Evolutionary conservation across 768 basidiomycete species (phyloP), one percentile per base, ranked within the genome.

Genomic region (Nidularia sp.): DNA sequence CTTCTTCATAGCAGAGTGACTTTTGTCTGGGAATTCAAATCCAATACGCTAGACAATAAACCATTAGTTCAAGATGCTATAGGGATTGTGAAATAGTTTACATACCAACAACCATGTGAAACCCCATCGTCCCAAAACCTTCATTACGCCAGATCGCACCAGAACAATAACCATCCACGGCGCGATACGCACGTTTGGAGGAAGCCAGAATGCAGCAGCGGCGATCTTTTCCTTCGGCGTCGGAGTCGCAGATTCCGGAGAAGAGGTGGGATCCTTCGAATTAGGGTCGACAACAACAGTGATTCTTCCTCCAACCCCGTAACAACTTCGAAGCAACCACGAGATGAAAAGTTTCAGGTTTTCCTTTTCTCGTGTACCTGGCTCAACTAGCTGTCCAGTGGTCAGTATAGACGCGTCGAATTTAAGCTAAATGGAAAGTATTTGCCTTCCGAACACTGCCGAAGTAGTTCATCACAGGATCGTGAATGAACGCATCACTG

Each of bases 401-500:
- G 9, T 50, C 9, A 41, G 12, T 34, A 18, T 29, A 8, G 25
- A 10, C 13, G 15, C 47, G 51, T 41, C 45, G 34, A 18, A 51
- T 32, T 5, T 36, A 6, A 39, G 43, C 8, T 32, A 22, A 3
- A 46, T 15, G 8, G 45, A 12, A 12, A 36, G 8, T 3, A 54
- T 60, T 8, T 45, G 66, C 66, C 56, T 65, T 54, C 13, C 54
- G 52, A 35, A 65, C 53, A 36, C 53, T 56, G 1, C 60, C 65
- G 47, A 66, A 63, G 55, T 63, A 70, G 36, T 64, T 62, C 45
- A 62, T 60, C 4, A 62, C 60, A 8, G 69, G 66, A 50, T 69
- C 66, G 4, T 57, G 51, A 1, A 60, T 46, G 53, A 69, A 70
- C 4, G 69, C 69, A 32, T 54, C 47, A 7, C 49, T 34, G 2